Evolutionary conservation across 257 asterid species (phyloP), one percentile per base, ranked within the genome.

Genomic region (Gentiana straminea): DNA sequence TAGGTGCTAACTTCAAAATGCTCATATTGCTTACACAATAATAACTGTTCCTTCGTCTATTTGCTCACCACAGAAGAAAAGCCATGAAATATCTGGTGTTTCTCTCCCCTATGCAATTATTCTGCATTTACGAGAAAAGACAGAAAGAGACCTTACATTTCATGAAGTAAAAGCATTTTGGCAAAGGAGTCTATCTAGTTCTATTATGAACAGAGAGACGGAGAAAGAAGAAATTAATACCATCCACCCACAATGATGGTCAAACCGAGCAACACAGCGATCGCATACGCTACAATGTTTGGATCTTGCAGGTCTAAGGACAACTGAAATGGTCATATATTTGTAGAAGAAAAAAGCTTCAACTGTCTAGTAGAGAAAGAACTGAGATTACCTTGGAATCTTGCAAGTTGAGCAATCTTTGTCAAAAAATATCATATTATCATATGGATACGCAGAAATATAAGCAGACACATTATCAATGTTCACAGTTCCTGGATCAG

Each of bases 241-340:
- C 98, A 92, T 83, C 98, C 98, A 92, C 59, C 88, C 97, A 80
- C 98, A 92, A 57, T 92, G 98, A 79, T 92, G 98, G 60, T 92
- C 98, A 72, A 92, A 92, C 60, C 98, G 85, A 69, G 98, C 95
- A 68, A 92, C 95, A 77, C 98, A 92, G 33, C 89, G 94, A 69
- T 77, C 66, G 60, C 98, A 92, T 64, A 92, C 74, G 66, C 94
- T 84, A 77, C 98, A 92, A 73, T 92, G 98, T 75, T 92, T 92
- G 54, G 98, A 87, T 71, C 98, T 87, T 55, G 98, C 97, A 61
- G 97, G 98, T 60, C 98, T 91, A 70, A 48, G 52, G 46, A 38
- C 63, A 60, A 48, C 12, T 74, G 61, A 62, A 53, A 60, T 50
- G 61, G 43, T 65, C 62, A 55, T 49, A 38, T 63, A 58, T 57